Base-by-base conservation (phyloP, 768 basidiomycete species). In the Tricholoma sp. region DNA sequence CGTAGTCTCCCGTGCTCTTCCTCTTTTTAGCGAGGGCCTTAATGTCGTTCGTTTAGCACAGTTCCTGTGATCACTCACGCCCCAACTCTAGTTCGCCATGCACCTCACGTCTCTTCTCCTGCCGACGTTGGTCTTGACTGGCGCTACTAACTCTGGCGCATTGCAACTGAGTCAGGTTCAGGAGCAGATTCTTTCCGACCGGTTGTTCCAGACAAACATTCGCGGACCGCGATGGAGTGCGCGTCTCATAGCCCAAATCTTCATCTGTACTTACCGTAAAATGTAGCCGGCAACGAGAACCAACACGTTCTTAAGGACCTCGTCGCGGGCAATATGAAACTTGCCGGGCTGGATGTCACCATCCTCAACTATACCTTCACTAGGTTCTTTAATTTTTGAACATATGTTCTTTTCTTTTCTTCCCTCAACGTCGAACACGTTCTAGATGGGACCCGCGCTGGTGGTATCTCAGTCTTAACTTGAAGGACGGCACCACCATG, bases 171-270 rank as follows among this genome's bases (percentile, higher is more conserved):
- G 14, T 12, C 65, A 69, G 55, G 52, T 50, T 16, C 60, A 65
- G 24, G 57, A 65, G 51, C 68, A 69, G 50, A 56, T 62, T 21
- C 61, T 69, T 22, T 59, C 59, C 24, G 69, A 71, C 54, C 62
- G 69, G 21, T 62, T 71, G 8, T 71, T 61, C 57, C 69, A 71
- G 55, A 71, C 68, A 24, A 69, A 68, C 58, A 49, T 71, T 47
- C 66, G 69, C 21, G 69, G 69, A 3, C 69, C 69, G 5, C 56
- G 69, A 58, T 71, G 69, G 69, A 71, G 69, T 69, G 27, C 27
- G 67, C 27, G 67, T 56, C 34, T 45, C 43, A 22, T 45, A 22
- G 37, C n/a, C 22, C 18, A 21, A 31, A 50, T 32, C 24, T 51
- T 22, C 49, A 4, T 27, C n/a, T n/a, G 21, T n/a, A 37, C 37